These are phyloP conservation scores for Scortechinia acanthostroma DNA, from an alignment of 2,329 filamentous ascomycete species.

Conservation along the genomic window DNA sequence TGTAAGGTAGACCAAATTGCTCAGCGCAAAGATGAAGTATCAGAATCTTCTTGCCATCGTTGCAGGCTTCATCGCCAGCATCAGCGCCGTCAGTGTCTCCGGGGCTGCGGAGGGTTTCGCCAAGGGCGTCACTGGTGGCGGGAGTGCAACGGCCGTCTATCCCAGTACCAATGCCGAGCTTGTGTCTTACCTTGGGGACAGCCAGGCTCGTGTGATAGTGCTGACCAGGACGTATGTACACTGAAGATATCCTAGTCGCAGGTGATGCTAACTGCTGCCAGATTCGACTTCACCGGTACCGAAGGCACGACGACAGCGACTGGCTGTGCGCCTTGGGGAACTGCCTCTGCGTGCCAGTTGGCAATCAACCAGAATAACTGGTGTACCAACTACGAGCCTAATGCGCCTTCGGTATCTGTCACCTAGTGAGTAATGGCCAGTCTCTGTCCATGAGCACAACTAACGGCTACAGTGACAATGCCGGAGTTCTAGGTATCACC, in stretches of 20 bases:
- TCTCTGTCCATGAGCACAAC: too few species aligned
- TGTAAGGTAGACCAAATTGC: too few species aligned
- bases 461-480: constrained; percentile 33
- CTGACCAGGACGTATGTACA: constrained; percentile 44
- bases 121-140: constrained; percentile 51
- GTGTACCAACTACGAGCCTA: constrained; percentile 51
- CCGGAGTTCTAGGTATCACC: constrained; percentile 37
- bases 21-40: too few species aligned
- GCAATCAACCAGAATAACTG: constrained; percentile 52
- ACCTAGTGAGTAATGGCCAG: too few species aligned
- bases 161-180: constrained; percentile 46
- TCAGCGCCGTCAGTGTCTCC: constrained; percentile 16
- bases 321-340: constrained; percentile 52
- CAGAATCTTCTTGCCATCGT: too few species aligned
- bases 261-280: too few species aligned
- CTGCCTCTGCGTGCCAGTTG: constrained; percentile 40
- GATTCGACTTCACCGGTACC: constrained; percentile 45
- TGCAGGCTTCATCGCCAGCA: constrained; percentile 6
- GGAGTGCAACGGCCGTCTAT: constrained; percentile 40
- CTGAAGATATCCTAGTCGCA: too few species aligned
- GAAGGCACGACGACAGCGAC: constrained; percentile 42
- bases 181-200: constrained; percentile 47
- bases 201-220: constrained; percentile 44
- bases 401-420: constrained; percentile 34
- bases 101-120: constrained; percentile 31